Conservation (phyloP, 106 monocot species). For the Allium cepa region DNA sequence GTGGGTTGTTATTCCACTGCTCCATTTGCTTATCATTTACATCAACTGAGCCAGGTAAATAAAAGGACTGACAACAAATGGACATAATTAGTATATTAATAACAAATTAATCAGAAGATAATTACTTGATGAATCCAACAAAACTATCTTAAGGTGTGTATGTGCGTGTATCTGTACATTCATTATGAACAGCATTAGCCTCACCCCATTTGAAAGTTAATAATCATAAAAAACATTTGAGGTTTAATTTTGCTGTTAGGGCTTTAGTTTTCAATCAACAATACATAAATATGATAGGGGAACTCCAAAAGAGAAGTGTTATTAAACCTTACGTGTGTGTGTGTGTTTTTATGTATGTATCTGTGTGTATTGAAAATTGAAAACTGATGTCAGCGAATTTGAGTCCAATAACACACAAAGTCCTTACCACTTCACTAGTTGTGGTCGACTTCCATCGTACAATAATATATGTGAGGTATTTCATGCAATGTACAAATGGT, state of each 20-base stretch:
- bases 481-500: not conserved
- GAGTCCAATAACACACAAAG: too few relatives aligned
- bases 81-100: too few relatives aligned
- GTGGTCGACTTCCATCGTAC: not conserved
- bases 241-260: too few relatives aligned
- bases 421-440: too few relatives aligned
- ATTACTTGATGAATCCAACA: not conserved
- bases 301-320: too few relatives aligned
- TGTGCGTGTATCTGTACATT: not conserved
- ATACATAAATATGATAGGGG: too few relatives aligned
- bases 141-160: not conserved
- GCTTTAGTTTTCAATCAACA: too few relatives aligned
- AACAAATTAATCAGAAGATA: not conserved
- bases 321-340: too few relatives aligned
- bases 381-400: too few relatives aligned
- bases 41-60: constrained; percentile 89
- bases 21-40: constrained; percentile 74
- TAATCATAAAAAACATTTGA: too few relatives aligned
- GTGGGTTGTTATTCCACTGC: constrained; percentile 82
- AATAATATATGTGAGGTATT: not conserved
- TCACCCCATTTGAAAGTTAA: not conserved
- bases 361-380: too few relatives aligned
- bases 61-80: constrained; percentile 51
- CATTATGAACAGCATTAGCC: not conserved
- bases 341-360: too few relatives aligned